phyloP scores from a whole-genome alignment of 2,329 filamentous ascomycete genomes.

The Colletotrichum ledebouriae region DNA sequence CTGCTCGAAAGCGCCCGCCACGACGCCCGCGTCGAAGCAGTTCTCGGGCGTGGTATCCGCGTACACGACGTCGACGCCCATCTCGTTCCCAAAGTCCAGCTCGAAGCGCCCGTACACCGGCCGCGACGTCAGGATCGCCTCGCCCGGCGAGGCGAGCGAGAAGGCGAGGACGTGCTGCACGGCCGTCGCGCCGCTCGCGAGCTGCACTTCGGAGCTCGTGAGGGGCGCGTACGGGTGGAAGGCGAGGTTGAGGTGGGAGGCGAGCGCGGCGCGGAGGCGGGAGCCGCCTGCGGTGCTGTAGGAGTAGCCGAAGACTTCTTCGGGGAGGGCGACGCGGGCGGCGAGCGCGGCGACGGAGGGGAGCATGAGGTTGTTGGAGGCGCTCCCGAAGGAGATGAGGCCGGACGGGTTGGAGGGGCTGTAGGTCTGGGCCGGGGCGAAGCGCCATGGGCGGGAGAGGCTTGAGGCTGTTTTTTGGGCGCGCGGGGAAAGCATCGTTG shows the following conservation, averaged over 20 bases:
- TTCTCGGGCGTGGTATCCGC: slow-evolving; percentile 58
- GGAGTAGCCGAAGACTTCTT: slow-evolving; percentile 53
- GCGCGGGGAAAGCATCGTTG: slow-evolving; percentile 24
- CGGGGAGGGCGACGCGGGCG: slow-evolving; percentile 11
- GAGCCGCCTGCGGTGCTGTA: slow-evolving; percentile 53
- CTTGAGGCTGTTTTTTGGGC: slow-evolving; percentile 19
- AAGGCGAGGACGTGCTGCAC: slow-evolving; percentile 57
- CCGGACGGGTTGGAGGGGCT: slow-evolving; percentile 23
- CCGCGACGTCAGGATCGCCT: slow-evolving; percentile 55
- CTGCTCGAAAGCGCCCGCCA: slow-evolving; percentile 60
- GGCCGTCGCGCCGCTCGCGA: slow-evolving; percentile 53
- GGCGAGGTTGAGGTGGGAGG: slow-evolving; percentile 55
- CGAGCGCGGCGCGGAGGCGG: slow-evolving; percentile 51
- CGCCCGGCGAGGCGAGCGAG: slow-evolving; percentile 54
- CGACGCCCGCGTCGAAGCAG: slow-evolving; percentile 56
- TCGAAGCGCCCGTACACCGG: slow-evolving; percentile 64
- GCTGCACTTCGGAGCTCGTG: slow-evolving; percentile 49
- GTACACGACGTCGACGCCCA: slow-evolving; percentile 57
- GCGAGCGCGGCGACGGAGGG: slow-evolving; percentile 25
- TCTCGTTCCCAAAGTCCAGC: slow-evolving; percentile 60
- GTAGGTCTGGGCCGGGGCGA: slow-evolving; percentile 31
- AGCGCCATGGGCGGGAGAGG: slow-evolving; percentile 33
- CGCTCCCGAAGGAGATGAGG: slow-evolving; percentile 33
- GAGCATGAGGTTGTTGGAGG: slow-evolving; percentile 32
- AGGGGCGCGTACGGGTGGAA: slow-evolving; percentile 51